Percentiles rank a stretch among this genome's conserved stretches.
Evolutionary conservation across 768 basidiomycete species (phyloP).

Genomic region (Termitomyces sp.): DNA sequence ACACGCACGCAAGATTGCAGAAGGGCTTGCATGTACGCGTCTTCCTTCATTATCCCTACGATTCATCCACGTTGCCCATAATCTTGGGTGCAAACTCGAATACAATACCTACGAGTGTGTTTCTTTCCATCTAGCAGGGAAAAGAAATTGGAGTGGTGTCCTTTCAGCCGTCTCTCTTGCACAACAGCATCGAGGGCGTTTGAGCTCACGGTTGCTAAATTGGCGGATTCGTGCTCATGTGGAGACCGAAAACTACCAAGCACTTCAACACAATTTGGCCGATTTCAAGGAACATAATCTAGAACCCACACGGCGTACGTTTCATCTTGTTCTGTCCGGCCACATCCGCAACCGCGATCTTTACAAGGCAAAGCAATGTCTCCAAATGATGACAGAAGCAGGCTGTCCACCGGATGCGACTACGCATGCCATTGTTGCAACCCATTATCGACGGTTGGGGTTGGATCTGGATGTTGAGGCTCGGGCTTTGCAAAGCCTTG

Average conservation of each 20-base stretch:
- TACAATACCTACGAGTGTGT: slow-evolving; percentile 56
- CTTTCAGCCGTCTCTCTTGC: slow-evolving; percentile 44
- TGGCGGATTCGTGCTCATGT: slow-evolving; percentile 62
- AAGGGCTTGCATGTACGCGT: slow-evolving; percentile 25
- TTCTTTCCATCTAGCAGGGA: slow-evolving; percentile 41
- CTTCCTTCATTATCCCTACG: slow-evolving; percentile 36
- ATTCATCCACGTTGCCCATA: slow-evolving; percentile 41
- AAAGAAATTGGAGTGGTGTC: slow-evolving; percentile 46
- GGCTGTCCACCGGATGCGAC: slow-evolving; percentile 48
- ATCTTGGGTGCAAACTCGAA: slow-evolving; percentile 43
- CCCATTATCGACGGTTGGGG: slow-evolving; percentile 56
- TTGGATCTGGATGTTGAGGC: slow-evolving; percentile 48
- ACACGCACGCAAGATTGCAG: slow-evolving; percentile 25
- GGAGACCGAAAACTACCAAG: slow-evolving; percentile 44
- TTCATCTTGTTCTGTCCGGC: slow-evolving; percentile 61
- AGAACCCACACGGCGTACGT: slow-evolving; percentile 56
- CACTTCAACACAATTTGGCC: slow-evolving; percentile 38
- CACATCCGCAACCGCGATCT: slow-evolving; percentile 68
- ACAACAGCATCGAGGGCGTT: slow-evolving; percentile 39
- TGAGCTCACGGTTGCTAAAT: slow-evolving; percentile 57
- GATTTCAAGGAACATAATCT: slow-evolving; percentile 45
- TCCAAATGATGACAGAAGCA: slow-evolving; percentile 53
- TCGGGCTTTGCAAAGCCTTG: slow-evolving; percentile 44
- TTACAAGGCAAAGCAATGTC: slow-evolving; percentile 41
- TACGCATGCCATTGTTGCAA: slow-evolving; percentile 57